phyloP scores from a whole-genome alignment of 345 rosid species.

The Citrus medica region DNA sequence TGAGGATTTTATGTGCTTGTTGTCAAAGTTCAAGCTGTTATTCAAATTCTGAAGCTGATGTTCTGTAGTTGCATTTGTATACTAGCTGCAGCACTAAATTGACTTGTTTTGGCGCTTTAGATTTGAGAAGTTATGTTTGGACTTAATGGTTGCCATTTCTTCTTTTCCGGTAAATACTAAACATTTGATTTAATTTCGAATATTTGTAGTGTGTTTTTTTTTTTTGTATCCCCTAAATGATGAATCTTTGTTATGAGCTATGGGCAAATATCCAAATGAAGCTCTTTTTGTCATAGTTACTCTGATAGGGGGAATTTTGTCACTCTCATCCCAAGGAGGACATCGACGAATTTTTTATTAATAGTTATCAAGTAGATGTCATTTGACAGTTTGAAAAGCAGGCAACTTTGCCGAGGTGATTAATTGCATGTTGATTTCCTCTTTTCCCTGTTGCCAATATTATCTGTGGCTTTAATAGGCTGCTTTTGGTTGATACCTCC shows the following conservation, averaged over 20 bases:
- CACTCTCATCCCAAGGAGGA: neutral
- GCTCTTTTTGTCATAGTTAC: conserved; percentile 79
- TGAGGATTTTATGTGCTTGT: neutral
- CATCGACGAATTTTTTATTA: neutral
- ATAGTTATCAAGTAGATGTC: neutral
- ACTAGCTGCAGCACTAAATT: neutral
- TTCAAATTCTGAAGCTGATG: neutral
- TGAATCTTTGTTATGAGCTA: conserved; percentile 46
- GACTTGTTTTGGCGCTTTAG: neutral
- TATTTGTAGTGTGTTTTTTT: neutral
- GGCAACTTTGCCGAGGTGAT: conserved; percentile 55
- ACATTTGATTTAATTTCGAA: neutral
- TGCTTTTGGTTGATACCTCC: conserved; percentile 10
- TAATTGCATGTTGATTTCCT: conserved; percentile 29
- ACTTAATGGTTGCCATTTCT: neutral
- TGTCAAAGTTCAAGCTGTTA: neutral
- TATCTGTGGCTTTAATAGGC: conserved; percentile 8
- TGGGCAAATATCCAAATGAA: conserved; percentile 61
- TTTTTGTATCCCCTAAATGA: conserved; percentile 45
- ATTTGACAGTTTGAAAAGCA: neutral
- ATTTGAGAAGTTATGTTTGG: too few species aligned
- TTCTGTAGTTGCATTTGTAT: neutral
- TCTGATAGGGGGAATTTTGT: conserved; percentile 53
- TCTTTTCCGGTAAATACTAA: neutral
- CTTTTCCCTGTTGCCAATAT: conserved; percentile 58